Evolutionary conservation across 192 early-diverging fungal genomes (phyloP), one percentile per base, ranked within the genome.

Genomic region (Coemansia sp.): DNA sequence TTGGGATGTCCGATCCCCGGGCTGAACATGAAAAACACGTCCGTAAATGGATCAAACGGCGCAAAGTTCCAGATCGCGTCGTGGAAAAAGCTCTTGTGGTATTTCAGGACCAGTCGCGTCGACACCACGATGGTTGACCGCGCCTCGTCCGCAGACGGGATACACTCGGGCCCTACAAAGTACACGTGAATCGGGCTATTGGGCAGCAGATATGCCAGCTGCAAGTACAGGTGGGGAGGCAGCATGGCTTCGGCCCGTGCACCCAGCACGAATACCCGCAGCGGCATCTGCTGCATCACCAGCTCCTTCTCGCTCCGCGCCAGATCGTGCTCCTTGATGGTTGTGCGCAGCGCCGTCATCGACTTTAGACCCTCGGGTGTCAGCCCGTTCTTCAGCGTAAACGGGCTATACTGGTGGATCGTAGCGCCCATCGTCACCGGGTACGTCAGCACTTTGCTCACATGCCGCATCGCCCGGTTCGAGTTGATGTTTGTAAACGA

Each of bases 21-120:
- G 16, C 84, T 85, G 66, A 91, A 91, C 50, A 91, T 48, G 60
- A 91, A 91, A 60, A 87, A 91, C 6, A 88, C 62, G 52, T 89
- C 88, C 11, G 81, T 84, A 43, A 87, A 91, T 42, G 89, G 87
- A 58, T 91, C 88, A 56, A 89, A 91, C 36, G 84, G 82, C 12
- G 80, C 76, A 66, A 76, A 80, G 64, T 68, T 68, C 69, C 69
- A 71, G 57, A 79, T 72, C 30, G 65, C 76, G 37, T 87, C 69
- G 52, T 86, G 83, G 69, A 87, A 91, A 32, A 78, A 73, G 30
- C 76, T 66, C 51, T 81, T 84, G 72, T 83, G 79, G 62, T 85
- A 91, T 23, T 83, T 83, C 47, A 89, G 85, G 34, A 76, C 80
- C 58, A 91, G 64, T 23, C 82, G 82, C 45, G 71, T 60, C 34